These are phyloP conservation scores for Fusarium decemcellulare DNA, from an alignment of 2,329 filamentous ascomycete species.

Conservation along the genomic window DNA sequence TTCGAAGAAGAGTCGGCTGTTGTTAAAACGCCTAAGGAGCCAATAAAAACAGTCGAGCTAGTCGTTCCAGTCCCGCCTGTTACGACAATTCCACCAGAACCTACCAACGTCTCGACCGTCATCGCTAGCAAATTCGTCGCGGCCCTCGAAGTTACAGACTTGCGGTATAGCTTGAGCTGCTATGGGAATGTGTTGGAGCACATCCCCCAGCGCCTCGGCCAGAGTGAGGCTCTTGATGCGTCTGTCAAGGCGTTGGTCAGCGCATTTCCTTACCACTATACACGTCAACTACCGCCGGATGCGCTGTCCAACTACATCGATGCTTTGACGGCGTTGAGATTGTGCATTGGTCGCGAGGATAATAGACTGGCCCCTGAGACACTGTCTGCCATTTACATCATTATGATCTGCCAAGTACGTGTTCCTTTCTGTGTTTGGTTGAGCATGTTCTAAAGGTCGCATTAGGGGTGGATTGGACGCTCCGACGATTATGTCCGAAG, in stretches of 20 bases:
- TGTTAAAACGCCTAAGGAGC: neutral
- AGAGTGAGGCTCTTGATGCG: conserved; percentile 59
- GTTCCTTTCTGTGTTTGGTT: neutral
- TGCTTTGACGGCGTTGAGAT: conserved; percentile 44
- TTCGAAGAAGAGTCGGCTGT: conserved; percentile 39
- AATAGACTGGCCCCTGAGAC: conserved; percentile 45
- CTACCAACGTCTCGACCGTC: conserved; percentile 25
- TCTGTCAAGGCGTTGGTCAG: conserved; percentile 47
- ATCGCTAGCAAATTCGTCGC: conserved; percentile 43
- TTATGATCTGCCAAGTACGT: conserved; percentile 52
- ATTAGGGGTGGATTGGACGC: conserved; percentile 48
- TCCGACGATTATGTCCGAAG: conserved; percentile 15
- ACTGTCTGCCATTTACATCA: conserved; percentile 51
- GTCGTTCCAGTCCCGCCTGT: no score
- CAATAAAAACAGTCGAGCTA: neutral
- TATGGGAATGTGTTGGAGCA: conserved; percentile 61
- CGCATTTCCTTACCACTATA: conserved; percentile 39
- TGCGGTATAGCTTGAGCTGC: conserved; percentile 60
- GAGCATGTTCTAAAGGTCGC: neutral
- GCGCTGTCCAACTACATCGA: conserved; percentile 45
- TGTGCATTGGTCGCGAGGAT: conserved; percentile 34
- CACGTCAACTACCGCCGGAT: conserved; percentile 22
- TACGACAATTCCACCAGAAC: neutral
- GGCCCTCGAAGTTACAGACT: conserved; percentile 54
- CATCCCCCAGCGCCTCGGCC: conserved; percentile 60